Base-by-base conservation (phyloP, 164 flowering plant species). In the Taxillus chinensis region DNA sequence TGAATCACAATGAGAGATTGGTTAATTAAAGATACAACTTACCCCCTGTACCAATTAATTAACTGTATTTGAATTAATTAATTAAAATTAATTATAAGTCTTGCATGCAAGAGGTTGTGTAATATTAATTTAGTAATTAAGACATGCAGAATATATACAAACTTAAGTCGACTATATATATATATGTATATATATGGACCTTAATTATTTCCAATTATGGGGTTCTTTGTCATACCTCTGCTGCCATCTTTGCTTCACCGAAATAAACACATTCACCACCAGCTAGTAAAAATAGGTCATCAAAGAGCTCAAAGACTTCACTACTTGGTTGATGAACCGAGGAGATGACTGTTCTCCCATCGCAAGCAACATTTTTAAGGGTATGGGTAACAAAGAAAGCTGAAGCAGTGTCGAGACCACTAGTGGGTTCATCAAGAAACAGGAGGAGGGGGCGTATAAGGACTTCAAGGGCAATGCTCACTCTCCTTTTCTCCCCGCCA, bases 291-390 rank as follows among this genome's bases (percentile, higher is more conserved):
- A 59, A 76, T 41, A 90, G 79, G 57, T 84, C 85, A 74, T 90
- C 92, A 66, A 87, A 90, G 13, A 79, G 74, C 0, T 80, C 83
- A 69, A 87, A 90, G 5, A 87, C 95, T 67, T 90, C 89, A 62
- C 95, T 79, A 53, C 96, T 90, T 0, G 95, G 93, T 76, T 90
- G 96, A 67, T 89, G 93, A 62, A 89, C 78, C 0, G 96, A 86
- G 48, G 85, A 75, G 17, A 89, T 71, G 12, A 89, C 75, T 0
- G 91, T 85, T 53, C 82, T 67, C 14, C 90, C 89, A 70, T 82
- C 85, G 2, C 78, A 75, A 16, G 89, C 84, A 8, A 85, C 63
- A 60, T 64, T 78, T 63, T 78, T 65, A 38, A 85, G 78, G 3
- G 80, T 70, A 43, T 86, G 87, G 46, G 74, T 67, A 0, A 85